Evolutionary conservation across 2,329 filamentous ascomycete genomes (phyloP).

Genomic region (Calonectria ilicicola): DNA sequence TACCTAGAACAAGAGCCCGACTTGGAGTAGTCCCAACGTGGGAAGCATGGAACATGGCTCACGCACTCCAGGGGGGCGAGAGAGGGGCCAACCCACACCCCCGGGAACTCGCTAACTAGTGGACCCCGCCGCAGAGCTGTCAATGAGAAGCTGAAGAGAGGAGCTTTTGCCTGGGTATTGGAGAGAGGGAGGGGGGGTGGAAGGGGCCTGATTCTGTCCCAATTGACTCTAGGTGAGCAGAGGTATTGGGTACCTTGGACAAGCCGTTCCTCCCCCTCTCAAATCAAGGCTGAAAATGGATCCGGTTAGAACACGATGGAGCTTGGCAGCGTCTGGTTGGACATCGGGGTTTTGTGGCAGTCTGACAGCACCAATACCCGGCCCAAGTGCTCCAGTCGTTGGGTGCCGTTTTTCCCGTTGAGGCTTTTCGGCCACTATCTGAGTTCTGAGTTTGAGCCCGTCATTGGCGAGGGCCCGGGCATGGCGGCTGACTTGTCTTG

Average conservation of each 20-base stretch:
- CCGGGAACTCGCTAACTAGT: not conserved
- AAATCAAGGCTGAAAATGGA: not conserved
- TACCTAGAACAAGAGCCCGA: not conserved
- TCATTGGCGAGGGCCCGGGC: not conserved
- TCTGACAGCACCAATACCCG: not conserved
- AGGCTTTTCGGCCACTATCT: not conserved
- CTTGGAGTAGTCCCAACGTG: conserved; percentile 4
- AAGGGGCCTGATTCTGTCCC: too few relatives aligned
- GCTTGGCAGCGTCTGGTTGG: not conserved
- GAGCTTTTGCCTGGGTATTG: not conserved
- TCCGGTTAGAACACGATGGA: not conserved
- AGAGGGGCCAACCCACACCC: not conserved
- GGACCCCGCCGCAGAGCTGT: not conserved
- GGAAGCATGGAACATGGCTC: conserved; percentile 7
- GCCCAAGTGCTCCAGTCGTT: not conserved
- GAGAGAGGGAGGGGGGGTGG: not conserved
- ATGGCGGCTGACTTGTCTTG: not conserved
- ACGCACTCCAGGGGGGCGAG: not conserved
- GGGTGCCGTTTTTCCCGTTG: not conserved
- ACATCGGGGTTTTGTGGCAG: not conserved
- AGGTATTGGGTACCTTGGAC: not conserved
- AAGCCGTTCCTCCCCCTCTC: not conserved
- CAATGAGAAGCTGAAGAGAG: not conserved
- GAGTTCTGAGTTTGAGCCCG: not conserved
- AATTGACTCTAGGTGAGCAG: too few relatives aligned